Evolutionary conservation across 2,329 filamentous ascomycete genomes (phyloP), one percentile per base, ranked within the genome.

Genomic region (Stromatinia cepivora): DNA sequence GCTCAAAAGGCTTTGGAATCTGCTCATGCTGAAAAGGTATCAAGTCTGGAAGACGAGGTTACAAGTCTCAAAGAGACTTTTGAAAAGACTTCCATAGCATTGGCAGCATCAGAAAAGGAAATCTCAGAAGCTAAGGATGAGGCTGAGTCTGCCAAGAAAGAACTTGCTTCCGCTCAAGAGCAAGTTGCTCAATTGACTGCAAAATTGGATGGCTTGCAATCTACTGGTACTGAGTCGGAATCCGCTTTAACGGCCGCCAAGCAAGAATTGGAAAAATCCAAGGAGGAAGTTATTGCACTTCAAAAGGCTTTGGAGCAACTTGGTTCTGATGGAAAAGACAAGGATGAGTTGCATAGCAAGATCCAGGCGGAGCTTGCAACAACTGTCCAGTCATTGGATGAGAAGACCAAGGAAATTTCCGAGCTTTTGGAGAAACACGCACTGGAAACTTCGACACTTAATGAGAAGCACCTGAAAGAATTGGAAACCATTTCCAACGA

Each of bases 401-500:
- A 76, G 9, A 78, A 78, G 70, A 72, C 71, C 17, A 73, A 75
- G 53, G 77, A 79, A 62, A 76, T 78, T 34, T 79, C 82, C 20
- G 83, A 83, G 75, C 78, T 88, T 70, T 84, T 87, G 77, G 78
- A 81, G 63, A 83, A 85, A 48, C 86, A 89, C 75, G 82, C 86
- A 71, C 82, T 84, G 73, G 85, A 87, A 75, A 69, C 36, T 17
- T 66, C 67, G 9, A 34, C 68, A 28, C 63, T 70, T 3, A 59
- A 70, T 31, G 68, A 70, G 62, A 83, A 85, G 52, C 86, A 90
- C 75, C 82, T 86, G 71, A 82, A 85, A 73, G 85, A 87, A 75
- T 81, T 90, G 73, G 82, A 85, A 77, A 84, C 83, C 71, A 78
- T 90, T 67, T 87, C 86, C 1, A 81, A 85, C 72, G 87, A 89